A percentile compares a stretch with the other conserved stretches of the same genome.
phyloP scores from a whole-genome alignment of 306 rosid species.

The Hippophae rhamnoides region DNA sequence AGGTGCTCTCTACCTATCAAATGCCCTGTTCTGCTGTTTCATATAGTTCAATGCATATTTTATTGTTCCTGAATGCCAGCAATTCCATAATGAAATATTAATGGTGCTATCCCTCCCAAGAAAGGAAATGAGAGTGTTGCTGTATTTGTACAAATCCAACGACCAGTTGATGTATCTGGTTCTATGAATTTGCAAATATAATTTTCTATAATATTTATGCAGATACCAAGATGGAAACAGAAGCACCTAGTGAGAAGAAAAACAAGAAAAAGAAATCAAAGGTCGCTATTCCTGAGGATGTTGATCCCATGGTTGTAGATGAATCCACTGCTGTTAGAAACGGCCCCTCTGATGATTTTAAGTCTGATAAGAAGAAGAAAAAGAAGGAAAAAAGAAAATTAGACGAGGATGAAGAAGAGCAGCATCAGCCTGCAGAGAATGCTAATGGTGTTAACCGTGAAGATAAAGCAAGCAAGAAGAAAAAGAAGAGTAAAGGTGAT shows the following conservation, averaged over 20 bases:
- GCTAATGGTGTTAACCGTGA: constrained; percentile 29
- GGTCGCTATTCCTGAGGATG: constrained; percentile 29
- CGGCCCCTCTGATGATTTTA: constrained; percentile 47
- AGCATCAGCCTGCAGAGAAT: constrained; percentile 25
- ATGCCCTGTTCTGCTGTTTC: too few relatives aligned
- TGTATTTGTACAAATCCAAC: not conserved
- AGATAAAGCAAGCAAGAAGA: constrained; percentile 41
- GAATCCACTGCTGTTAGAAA: constrained; percentile 29
- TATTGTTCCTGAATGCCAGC: too few relatives aligned
- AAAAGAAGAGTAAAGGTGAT: constrained; percentile 46
- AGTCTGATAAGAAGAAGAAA: constrained; percentile 63
- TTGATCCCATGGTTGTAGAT: constrained; percentile 40
- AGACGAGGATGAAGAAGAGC: constrained; percentile 28
- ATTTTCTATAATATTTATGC: not conserved
- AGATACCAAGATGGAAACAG: constrained; percentile 57
- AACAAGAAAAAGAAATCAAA: constrained; percentile 74
- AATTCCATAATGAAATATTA: too few relatives aligned
- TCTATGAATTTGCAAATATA: not conserved
- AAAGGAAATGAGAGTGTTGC: too few relatives aligned
- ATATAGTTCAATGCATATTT: too few relatives aligned
- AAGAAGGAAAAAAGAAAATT: constrained; percentile 77
- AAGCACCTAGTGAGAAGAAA: constrained; percentile 46
- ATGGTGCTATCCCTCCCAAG: too few relatives aligned
- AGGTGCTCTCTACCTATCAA: constrained; percentile 26
- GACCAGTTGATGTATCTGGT: not conserved